Base-by-base conservation (phyloP, 1,284 basidiomycete species). In the Meripilus lineatus region DNA sequence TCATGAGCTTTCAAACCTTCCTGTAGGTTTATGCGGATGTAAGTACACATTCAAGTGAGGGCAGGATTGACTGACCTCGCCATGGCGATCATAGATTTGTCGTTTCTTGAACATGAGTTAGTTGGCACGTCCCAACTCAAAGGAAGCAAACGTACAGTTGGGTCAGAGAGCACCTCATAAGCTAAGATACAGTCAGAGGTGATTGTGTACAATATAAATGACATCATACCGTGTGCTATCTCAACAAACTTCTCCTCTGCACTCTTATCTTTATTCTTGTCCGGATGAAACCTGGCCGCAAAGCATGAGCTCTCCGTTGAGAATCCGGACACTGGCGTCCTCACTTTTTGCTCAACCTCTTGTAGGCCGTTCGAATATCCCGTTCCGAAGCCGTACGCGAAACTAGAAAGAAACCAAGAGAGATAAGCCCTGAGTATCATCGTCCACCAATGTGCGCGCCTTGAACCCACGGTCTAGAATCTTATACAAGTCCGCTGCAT, bases 301-400 rank as follows among this genome's bases (percentile, higher is more conserved):
- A 3, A n/a, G 4, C 2, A 14, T 22, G 21, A 6, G n/a, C n/a
- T n/a, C n/a, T n/a, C n/a, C n/a, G n/a, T n/a, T n/a, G n/a, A n/a
- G n/a, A n/a, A n/a, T n/a, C n/a, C n/a, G n/a, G n/a, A n/a, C n/a
- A 18, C 6, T n/a, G 17, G 2, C 3, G 21, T 26, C 4, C 43
- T 24, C 21, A 90, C 66, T 84, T 90, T 57, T 84, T 86, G 65
- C 90, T 93, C 38, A 95, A 71, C 61, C 82, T 84, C 67, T 93
- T 88, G 70, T 96, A 97, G 2, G 92, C 90, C 54, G 88, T 84
- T 65, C 88, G 82, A 62, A 97, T 91, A 53, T 95, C 91, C 55
- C 81, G 79, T 28, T 94, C 90, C 24, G 81, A 84, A 18, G 92
- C 91, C 36, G 82, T 81, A 52, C 71, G 81, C 54, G 81, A 76